Conservation (phyloP, 352 stramenopile species). For the Phytopythium oedochilum region DNA sequence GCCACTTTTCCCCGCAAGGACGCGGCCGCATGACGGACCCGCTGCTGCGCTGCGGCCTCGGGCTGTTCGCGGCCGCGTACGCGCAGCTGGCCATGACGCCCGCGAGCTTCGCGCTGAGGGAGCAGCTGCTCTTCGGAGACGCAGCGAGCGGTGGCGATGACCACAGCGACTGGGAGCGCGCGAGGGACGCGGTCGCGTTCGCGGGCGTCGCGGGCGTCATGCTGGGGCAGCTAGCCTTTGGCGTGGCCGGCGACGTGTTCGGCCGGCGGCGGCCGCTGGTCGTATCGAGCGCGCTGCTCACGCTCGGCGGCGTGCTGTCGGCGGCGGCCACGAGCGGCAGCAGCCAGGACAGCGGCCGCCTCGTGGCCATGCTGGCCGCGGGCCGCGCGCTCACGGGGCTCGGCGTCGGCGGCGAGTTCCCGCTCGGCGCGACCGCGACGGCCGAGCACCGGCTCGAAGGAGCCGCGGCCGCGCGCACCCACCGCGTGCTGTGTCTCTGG, state of each 20-base stretch:
- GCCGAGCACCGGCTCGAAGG: not conserved
- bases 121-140: not conserved
- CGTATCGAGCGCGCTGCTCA: not conserved
- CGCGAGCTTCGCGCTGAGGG: not conserved
- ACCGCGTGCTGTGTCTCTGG: not conserved
- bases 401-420: not conserved
- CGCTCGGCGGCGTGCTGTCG: not conserved
- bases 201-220: conserved; percentile 26
- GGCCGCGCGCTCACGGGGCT: not conserved
- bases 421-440: not conserved
- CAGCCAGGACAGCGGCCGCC: not conserved
- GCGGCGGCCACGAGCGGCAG: not conserved
- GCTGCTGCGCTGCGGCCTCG: not conserved
- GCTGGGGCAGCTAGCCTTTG: conserved; percentile 32
- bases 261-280: conserved; percentile 10
- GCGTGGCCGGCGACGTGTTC: conserved; percentile 29
- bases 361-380: not conserved
- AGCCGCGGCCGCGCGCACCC: not conserved
- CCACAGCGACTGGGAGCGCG: not conserved
- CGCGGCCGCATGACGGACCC: too few relatives aligned
- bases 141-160: too few relatives aligned
- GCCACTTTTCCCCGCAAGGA: too few relatives aligned
- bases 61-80: conserved; percentile 1
- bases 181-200: conserved; percentile 14
- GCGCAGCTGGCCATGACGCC: not conserved